Conservation (phyloP, 2,329 filamentous ascomycete species). For the Pseudophaeomoniella oleicola region DNA sequence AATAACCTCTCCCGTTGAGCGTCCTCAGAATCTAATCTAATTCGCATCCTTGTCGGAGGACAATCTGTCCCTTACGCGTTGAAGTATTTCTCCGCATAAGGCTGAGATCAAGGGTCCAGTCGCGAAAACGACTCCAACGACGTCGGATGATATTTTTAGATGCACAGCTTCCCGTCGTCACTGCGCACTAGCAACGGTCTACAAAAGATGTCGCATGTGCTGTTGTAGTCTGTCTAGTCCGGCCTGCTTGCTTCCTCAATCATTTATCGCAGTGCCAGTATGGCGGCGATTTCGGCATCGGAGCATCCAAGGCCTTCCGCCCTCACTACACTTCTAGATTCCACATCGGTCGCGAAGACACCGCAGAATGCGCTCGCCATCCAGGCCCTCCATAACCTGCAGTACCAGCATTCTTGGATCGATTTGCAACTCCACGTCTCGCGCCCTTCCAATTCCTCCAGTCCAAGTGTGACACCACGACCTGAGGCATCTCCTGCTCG, state of each 20-base stretch:
- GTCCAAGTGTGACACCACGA: slow-evolving; percentile 2
- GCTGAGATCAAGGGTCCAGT: neutral
- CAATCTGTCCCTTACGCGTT: neutral
- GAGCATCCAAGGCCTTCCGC: slow-evolving; percentile 20
- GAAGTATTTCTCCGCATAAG: neutral
- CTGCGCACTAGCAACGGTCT: too few relatives aligned
- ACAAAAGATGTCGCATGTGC: too few relatives aligned
- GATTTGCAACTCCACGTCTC: slow-evolving; percentile 34
- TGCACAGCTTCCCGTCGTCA: too few relatives aligned
- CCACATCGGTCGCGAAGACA: slow-evolving; percentile 13
- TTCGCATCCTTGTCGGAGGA: neutral
- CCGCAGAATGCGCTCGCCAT: slow-evolving; percentile 32
- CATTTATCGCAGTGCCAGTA: neutral
- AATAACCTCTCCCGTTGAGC: neutral
- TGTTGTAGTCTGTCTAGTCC: too few relatives aligned
- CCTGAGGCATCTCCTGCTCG: slow-evolving; percentile 4
- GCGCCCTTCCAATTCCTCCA: neutral
- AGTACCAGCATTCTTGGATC: slow-evolving; percentile 48
- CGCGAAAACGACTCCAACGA: too few relatives aligned
- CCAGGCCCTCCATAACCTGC: slow-evolving; percentile 49
- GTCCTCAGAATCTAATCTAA: neutral
- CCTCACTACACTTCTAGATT: slow-evolving; percentile 24
- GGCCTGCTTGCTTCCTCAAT: neutral
- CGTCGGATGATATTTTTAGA: too few relatives aligned
- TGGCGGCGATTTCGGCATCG: too few relatives aligned